Percentiles rank a stretch among this genome's conserved stretches.
These are phyloP conservation scores for Colletotrichum sp. DNA, from an alignment of 2,329 filamentous ascomycete species.

Conservation along the genomic window DNA sequence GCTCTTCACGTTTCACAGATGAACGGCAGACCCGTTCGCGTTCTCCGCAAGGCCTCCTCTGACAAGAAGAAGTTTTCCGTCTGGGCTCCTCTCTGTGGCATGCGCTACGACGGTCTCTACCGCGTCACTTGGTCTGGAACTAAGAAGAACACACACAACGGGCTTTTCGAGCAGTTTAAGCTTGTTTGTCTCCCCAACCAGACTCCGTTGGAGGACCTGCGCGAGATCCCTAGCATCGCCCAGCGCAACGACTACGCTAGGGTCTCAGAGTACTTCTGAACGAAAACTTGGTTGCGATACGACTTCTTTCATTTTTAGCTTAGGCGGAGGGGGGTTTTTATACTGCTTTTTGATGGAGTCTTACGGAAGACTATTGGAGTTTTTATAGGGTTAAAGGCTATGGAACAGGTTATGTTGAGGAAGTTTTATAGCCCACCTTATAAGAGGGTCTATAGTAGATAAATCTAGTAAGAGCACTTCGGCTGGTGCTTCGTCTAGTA, in stretches of 20 bases:
- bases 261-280: neutral
- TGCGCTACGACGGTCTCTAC: constrained; percentile 43
- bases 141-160: constrained; percentile 22
- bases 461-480: too few relatives aligned
- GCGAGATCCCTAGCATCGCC: neutral
- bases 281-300: accelerated
- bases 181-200: constrained; percentile 17
- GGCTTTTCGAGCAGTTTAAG: constrained; percentile 19
- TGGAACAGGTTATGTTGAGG: too few relatives aligned
- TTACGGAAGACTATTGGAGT: neutral
- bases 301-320: neutral
- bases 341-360: neutral
- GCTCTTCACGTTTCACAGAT: constrained; percentile 24
- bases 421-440: too few relatives aligned
- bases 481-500: too few relatives aligned
- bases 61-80: neutral
- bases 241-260: neutral
- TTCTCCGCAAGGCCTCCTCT: constrained; percentile 29
- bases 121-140: constrained; percentile 14
- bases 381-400: neutral
- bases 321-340: neutral
- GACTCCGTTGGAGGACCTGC: neutral
- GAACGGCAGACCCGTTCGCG: constrained; percentile 27
- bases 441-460: too few relatives aligned
- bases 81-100: constrained; percentile 28